Evolutionary conservation across 352 stramenopile species (phyloP).

Genomic region (Pythium graminicola): DNA sequence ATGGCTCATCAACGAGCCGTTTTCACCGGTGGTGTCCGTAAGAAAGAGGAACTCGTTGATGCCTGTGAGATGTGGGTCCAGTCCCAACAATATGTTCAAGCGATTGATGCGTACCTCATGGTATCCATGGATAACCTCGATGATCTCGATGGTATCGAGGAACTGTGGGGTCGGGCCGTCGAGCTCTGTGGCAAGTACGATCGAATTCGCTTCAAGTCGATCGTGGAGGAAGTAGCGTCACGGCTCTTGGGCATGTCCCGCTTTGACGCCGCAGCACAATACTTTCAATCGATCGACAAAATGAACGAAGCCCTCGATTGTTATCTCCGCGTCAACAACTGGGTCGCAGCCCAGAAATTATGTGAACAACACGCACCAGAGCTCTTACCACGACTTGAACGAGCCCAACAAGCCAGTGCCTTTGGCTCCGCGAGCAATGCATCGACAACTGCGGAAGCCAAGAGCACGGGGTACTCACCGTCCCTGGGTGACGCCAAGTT

Average conservation of each 20-base stretch:
- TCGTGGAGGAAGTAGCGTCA: constrained; percentile 85
- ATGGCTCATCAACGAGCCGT: constrained; percentile 75
- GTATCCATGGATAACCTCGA: constrained; percentile 68
- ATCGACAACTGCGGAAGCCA: constrained; percentile 33
- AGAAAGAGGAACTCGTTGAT: constrained; percentile 77
- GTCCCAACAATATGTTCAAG: constrained; percentile 83
- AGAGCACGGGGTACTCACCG: constrained; percentile 48
- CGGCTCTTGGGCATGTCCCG: constrained; percentile 75
- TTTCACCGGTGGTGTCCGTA: constrained; percentile 68
- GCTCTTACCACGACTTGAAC: constrained; percentile 69
- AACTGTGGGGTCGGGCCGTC: constrained; percentile 87
- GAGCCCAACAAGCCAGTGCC: constrained; percentile 73
- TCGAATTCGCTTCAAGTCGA: constrained; percentile 79
- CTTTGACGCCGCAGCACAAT: constrained; percentile 82
- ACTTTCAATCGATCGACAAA: constrained; percentile 87
- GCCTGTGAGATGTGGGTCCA: constrained; percentile 86
- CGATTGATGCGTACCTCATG: constrained; percentile 90
- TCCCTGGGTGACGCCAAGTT: constrained; percentile 40
- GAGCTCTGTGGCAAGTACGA: constrained; percentile 86
- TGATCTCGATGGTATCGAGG: constrained; percentile 67
- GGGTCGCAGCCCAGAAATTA: constrained; percentile 59
- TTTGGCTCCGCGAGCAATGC: constrained; percentile 32
- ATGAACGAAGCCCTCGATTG: constrained; percentile 90
- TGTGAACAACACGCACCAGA: constrained; percentile 77
- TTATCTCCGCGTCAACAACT: constrained; percentile 77